Evolutionary conservation across 1,284 basidiomycete genomes (phyloP).

Genomic region (Chalciporus sp.): DNA sequence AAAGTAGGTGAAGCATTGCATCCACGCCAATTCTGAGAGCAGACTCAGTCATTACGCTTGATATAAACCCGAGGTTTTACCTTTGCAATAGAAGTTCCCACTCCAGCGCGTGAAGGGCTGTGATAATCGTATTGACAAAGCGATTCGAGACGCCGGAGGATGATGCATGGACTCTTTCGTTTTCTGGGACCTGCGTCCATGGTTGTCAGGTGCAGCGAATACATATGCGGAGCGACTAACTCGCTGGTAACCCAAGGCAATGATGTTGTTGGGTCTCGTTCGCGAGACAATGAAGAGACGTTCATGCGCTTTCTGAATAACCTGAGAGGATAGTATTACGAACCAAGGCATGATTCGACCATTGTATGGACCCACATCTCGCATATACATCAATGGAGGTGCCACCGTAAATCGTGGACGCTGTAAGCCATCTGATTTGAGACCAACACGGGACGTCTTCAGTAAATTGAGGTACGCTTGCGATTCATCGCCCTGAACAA

Average conservation of each 20-base stretch:
- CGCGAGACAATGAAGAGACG: constrained; percentile 47
- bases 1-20: constrained; percentile 73
- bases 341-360: not conserved
- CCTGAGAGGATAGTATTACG: constrained; percentile 36
- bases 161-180: constrained; percentile 20
- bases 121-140: constrained; percentile 76
- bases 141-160: constrained; percentile 53
- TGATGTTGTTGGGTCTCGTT: constrained; percentile 51
- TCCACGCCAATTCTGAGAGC: constrained; percentile 67
- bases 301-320: constrained; percentile 61
- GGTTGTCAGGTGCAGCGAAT: not conserved
- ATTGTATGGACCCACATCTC: constrained; percentile 45
- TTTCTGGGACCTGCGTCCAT: constrained; percentile 17
- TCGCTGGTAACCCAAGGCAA: constrained; percentile 66
- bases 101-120: constrained; percentile 60
- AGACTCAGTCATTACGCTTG: not conserved
- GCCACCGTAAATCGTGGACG: constrained; percentile 31
- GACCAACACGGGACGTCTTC: constrained; percentile 47
- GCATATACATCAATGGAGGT: constrained; percentile 52
- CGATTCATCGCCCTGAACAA: constrained; percentile 37
- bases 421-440: constrained; percentile 20
- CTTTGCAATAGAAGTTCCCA: constrained; percentile 69
- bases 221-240: constrained; percentile 38
- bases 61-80: constrained; percentile 38
- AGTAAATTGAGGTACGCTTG: constrained; percentile 44